Evolutionary conservation across 106 monocot genomes (phyloP).

Genomic region (Hemerocallis citrina): DNA sequence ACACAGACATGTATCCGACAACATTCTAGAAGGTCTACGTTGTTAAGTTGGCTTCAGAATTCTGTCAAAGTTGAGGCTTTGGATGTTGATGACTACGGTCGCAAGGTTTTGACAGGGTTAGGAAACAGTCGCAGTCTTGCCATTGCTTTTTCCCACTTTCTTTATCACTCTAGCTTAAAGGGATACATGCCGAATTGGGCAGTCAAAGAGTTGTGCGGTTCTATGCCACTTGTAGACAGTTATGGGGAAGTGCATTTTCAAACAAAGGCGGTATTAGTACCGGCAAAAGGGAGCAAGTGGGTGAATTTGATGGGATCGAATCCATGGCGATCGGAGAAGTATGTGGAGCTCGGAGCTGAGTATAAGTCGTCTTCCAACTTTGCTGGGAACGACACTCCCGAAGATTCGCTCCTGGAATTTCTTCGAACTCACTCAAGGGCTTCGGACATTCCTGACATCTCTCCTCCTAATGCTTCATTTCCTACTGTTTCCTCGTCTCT

Average conservation of each 20-base stretch:
- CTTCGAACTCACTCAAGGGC: conserved; percentile 15
- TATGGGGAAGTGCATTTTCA: conserved; percentile 18
- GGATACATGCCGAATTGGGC: not conserved
- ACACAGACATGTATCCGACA: conserved; percentile 19
- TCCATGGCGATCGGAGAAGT: conserved; percentile 35
- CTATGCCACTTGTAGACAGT: conserved; percentile 44
- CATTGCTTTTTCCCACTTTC: conserved; percentile 38
- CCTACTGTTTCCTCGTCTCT: conserved; percentile 25
- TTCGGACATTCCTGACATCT: conserved; percentile 29
- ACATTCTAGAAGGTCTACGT: not conserved
- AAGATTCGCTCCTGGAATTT: conserved; percentile 24
- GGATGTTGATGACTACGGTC: conserved; percentile 6
- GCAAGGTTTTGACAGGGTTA: conserved; percentile 9
- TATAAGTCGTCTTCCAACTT: conserved; percentile 16
- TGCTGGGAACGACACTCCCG: conserved; percentile 25
- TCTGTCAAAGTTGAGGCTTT: conserved; percentile 10
- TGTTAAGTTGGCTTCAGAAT: conserved; percentile 26
- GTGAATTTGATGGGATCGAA: conserved; percentile 44
- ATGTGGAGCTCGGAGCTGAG: conserved; percentile 36
- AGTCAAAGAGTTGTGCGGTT: conserved; percentile 8
- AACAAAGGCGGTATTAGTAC: conserved; percentile 21
- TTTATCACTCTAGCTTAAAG: conserved; percentile 25
- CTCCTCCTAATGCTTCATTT: conserved; percentile 34
- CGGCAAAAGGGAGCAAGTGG: conserved; percentile 53
- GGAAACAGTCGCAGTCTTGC: conserved; percentile 10